Evolutionary conservation across 2,329 filamentous ascomycete genomes (phyloP).

Genomic region (Zymoseptoria passerinii): DNA sequence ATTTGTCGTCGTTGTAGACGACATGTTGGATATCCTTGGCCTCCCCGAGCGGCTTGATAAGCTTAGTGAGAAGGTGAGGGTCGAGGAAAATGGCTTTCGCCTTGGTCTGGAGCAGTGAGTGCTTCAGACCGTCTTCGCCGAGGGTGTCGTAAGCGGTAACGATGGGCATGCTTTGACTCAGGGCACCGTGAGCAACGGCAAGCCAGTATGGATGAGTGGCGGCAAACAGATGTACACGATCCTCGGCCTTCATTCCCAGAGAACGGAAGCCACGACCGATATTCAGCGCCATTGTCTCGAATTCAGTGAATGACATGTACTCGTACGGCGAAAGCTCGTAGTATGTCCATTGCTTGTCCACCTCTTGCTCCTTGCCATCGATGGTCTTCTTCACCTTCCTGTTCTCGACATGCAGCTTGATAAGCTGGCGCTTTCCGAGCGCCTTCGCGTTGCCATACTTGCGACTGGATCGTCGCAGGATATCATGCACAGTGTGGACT

Average conservation of each 20-base stretch:
- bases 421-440: slow-evolving; percentile 59
- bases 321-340: slow-evolving; percentile 74
- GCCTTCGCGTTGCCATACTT: slow-evolving; percentile 47
- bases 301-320: slow-evolving; percentile 72
- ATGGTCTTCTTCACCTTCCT: slow-evolving; percentile 87
- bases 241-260: slow-evolving; percentile 57
- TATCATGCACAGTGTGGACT: slow-evolving; percentile 69
- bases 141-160: slow-evolving; percentile 94
- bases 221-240: slow-evolving; percentile 73
- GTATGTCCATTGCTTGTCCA: slow-evolving; percentile 87
- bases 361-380: slow-evolving; percentile 67
- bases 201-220: slow-evolving; percentile 82
- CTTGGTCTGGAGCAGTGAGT: slow-evolving; percentile 74
- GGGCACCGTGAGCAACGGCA: slow-evolving; percentile 56
- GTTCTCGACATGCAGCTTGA: slow-evolving; percentile 71
- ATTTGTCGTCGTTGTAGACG: slow-evolving; percentile 49
- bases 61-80: slow-evolving; percentile 56
- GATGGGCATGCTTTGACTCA: slow-evolving; percentile 80
- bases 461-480: slow-evolving; percentile 60
- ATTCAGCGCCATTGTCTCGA: slow-evolving; percentile 60
- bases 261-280: slow-evolving; percentile 66
- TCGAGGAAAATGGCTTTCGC: slow-evolving; percentile 82
- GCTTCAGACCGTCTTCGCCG: slow-evolving; percentile 72
- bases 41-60: slow-evolving; percentile 47
- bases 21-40: slow-evolving; percentile 49